Base-by-base conservation (phyloP, 192 early-diverging fungal species). In the Coemansia sp. region DNA sequence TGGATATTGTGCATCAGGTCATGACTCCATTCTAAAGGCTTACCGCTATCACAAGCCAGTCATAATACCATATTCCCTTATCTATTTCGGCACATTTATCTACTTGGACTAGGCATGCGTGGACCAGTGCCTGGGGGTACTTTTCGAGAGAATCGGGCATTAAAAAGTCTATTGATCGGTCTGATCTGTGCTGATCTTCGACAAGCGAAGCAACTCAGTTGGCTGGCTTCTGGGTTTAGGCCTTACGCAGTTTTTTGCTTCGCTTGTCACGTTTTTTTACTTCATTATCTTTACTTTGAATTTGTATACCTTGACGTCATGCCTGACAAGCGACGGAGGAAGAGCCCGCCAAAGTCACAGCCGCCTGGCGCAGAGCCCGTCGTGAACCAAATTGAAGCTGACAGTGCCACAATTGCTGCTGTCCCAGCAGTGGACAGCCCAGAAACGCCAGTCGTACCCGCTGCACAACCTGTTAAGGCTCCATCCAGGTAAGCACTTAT, bases 171-270 rank as follows among this genome's bases (percentile, higher is more conserved):
- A 33, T 11, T 33, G 29, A 31, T 57, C 55, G 55, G 55, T 27
- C 55, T 60, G 57, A 60, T 60, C 57, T 33, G 15, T 18, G 57
- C n/a, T 60, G 29, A 60, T 60, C 18, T 10, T 31, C 31, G n/a
- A 9, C 57, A 54, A 7, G 49, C 22, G 49, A 20, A 52, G 49
- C 49, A 52, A 11, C 49, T 27, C 10, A 22, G 3, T 22, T 52
- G 20, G 49, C 20, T 22, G n/a, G n/a, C 10, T 22, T 52, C 20
- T 9, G 55, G 55, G 29, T 27, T 57, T 27, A 57, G 24, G 27
- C 27, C 55, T 15, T 57, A 13, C 6, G 22, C 11, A 16, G 16
- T 16, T 52, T 6, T 34, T 3, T 60, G 20, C 49, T 52, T 20
- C 49, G 11, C 10, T 7, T 22, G 10, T 52, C 49, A 22, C 10